Percentiles rank a stretch among this genome's conserved stretches.
Evolutionary conservation across 805 yeast species (phyloP).

Genomic region (Yamadazyma ubonensis): DNA sequence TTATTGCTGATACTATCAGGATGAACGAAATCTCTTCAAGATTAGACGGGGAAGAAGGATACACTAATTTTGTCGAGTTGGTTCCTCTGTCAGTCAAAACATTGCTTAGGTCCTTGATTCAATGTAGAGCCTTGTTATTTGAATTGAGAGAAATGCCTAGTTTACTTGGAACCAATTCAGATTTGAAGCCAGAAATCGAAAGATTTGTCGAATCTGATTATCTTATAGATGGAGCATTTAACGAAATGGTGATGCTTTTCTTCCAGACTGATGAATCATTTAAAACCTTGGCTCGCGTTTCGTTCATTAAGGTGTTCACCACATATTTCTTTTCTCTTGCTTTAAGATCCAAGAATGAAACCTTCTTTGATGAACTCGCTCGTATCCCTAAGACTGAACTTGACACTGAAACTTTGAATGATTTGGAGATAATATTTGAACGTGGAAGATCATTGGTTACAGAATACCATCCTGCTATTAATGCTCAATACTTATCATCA

Average conservation of each 20-base stretch:
- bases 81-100: slow-evolving; percentile 29
- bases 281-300: slow-evolving; percentile 32
- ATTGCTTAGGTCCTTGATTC: slow-evolving; percentile 44
- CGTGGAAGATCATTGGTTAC: slow-evolving; percentile 11
- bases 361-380: background rate
- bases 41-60: slow-evolving; percentile 34
- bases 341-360: slow-evolving; percentile 2
- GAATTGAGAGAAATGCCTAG: slow-evolving; percentile 15
- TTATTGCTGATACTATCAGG: slow-evolving; percentile 50
- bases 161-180: slow-evolving; percentile 10
- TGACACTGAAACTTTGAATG: slow-evolving; percentile 1
- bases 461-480: background rate
- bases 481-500: slow-evolving; percentile 10
- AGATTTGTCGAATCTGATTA: slow-evolving; percentile 25
- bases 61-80: slow-evolving; percentile 22
- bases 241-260: slow-evolving; percentile 38
- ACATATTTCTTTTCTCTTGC: slow-evolving; percentile 23
- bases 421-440: slow-evolving; percentile 6
- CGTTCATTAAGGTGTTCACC: slow-evolving; percentile 28
- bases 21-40: slow-evolving; percentile 62
- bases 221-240: slow-evolving; percentile 32
- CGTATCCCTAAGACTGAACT: slow-evolving; percentile 2
- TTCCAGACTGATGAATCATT: slow-evolving; percentile 49
- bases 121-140: slow-evolving; percentile 26
- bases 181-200: slow-evolving; percentile 18